A percentile compares a stretch with the other conserved stretches of the same genome.
Evolutionary conservation across 345 rosid species (phyloP).

Genomic region (Acer yangbiense): DNA sequence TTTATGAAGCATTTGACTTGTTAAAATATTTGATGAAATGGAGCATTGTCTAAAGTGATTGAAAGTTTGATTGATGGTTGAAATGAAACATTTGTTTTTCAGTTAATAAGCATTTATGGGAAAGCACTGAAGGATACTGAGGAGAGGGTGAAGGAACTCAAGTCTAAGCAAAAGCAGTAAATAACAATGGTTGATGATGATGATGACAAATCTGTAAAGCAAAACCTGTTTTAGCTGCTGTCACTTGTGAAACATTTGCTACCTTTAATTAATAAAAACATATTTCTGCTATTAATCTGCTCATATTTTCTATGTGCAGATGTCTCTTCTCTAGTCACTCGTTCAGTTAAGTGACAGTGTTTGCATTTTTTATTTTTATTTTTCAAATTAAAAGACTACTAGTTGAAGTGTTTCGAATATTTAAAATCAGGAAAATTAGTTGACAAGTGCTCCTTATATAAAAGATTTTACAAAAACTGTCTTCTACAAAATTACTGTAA

Average conservation of each 20-base stretch:
- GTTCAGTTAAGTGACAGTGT: not conserved
- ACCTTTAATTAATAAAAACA: slow-evolving; percentile 12
- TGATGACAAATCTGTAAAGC: slow-evolving; percentile 32
- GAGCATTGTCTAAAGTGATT: not conserved
- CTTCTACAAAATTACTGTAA: no score
- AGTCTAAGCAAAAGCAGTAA: slow-evolving; percentile 50
- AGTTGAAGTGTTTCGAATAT: no score
- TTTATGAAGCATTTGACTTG: not conserved
- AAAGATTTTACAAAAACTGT: no score
- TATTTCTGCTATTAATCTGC: no score
- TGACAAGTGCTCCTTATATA: no score
- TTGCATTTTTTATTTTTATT: no score
- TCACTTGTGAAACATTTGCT: not conserved
- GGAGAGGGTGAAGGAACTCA: slow-evolving; percentile 83
- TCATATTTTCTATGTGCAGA: not conserved
- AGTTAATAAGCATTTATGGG: slow-evolving; percentile 74
- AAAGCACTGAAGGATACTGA: slow-evolving; percentile 78
- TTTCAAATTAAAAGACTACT: no score
- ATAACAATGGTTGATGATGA: slow-evolving; percentile 29
- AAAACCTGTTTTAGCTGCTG: not conserved
- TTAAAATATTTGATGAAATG: not conserved
- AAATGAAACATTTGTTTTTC: slow-evolving; percentile 11
- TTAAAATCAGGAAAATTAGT: no score
- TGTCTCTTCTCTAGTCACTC: not conserved
- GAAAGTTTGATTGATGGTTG: not conserved